These are phyloP conservation scores for Ceratocystis huliohia DNA, from an alignment of 2,329 filamentous ascomycete genomes.

Conservation along the genomic window DNA sequence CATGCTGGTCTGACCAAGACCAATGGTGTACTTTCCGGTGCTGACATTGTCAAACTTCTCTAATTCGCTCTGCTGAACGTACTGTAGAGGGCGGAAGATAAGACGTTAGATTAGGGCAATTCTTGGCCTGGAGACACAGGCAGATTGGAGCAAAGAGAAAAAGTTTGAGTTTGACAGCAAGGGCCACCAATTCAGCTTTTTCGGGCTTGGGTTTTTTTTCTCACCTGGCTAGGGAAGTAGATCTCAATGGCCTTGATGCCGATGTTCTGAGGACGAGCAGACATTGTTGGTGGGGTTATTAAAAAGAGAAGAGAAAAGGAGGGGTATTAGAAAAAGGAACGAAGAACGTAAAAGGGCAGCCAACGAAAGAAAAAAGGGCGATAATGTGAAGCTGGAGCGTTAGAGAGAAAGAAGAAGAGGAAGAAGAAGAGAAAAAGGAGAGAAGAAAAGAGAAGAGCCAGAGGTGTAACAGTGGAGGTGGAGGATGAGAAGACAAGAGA, in stretches of 20 bases:
- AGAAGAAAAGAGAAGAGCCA: constrained; percentile 16
- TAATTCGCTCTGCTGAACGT: constrained; percentile 70
- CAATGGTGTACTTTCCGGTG: constrained; percentile 79
- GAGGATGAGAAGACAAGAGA: constrained; percentile 10
- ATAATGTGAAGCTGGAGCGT: background rate
- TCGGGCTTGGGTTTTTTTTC: constrained; percentile 24
- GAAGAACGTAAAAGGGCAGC: constrained; percentile 3
- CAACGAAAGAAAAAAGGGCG: background rate
- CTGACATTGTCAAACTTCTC: constrained; percentile 78
- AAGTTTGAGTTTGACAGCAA: background rate
- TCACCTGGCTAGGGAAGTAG: constrained; percentile 75
- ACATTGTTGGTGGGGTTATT: constrained; percentile 39
- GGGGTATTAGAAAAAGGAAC: constrained; percentile 9
- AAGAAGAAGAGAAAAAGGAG: constrained; percentile 16
- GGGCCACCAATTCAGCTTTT: background rate
- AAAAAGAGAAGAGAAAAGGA: constrained; percentile 10
- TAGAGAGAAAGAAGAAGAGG: constrained; percentile 1
- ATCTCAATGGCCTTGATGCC: constrained; percentile 89
- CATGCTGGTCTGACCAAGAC: constrained; percentile 84
- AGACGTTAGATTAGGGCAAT: background rate
- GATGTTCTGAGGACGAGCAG: constrained; percentile 69
- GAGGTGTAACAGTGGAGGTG: background rate
- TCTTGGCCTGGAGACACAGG: background rate
- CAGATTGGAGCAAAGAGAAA: background rate
- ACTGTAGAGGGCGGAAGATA: constrained; percentile 37